phyloP scores from a whole-genome alignment of 1,284 basidiomycete species.

The Trametes pubescens region DNA sequence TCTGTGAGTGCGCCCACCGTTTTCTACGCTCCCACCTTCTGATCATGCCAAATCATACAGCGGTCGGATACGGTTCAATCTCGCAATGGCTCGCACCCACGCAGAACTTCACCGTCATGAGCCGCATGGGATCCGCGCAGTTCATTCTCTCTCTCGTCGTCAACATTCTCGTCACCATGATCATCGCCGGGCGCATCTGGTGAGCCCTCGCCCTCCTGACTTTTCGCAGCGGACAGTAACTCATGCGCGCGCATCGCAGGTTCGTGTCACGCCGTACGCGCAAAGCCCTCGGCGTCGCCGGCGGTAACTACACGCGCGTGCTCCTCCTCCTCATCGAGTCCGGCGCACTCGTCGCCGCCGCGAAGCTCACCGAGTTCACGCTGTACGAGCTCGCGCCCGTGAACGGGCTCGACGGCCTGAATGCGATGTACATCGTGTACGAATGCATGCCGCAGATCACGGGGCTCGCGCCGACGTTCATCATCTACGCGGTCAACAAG shows the following conservation, averaged over 20 bases:
- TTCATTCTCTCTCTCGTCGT: constrained; percentile 17
- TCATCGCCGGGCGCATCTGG: constrained; percentile 22
- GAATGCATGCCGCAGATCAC: constrained; percentile 27
- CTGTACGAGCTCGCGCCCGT: constrained; percentile 23
- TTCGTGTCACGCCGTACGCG: constrained; percentile 10
- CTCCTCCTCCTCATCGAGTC: constrained; percentile 20
- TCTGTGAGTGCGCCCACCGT: constrained; percentile 4
- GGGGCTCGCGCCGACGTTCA: background rate
- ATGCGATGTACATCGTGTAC: constrained; percentile 27
- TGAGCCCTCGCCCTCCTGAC: background rate
- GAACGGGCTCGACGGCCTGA: constrained; percentile 20
- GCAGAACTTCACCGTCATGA: constrained; percentile 1
- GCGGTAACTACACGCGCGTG: constrained; percentile 16
- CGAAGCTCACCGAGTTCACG: constrained; percentile 24
- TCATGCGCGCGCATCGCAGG: constrained; percentile 1
- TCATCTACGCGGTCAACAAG: background rate
- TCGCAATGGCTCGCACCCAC: constrained; percentile 5
- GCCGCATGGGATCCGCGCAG: constrained; percentile 8
- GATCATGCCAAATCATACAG: background rate
- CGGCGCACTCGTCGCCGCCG: constrained; percentile 20
- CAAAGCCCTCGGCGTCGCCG: constrained; percentile 5
- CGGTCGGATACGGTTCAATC: constrained; percentile 13
- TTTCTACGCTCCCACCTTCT: too few relatives aligned
- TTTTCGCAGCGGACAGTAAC: background rate
- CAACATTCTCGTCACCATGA: constrained; percentile 20